Base-by-base conservation (phyloP, 352 stramenopile species). In the Phytopythium ostracodes region DNA sequence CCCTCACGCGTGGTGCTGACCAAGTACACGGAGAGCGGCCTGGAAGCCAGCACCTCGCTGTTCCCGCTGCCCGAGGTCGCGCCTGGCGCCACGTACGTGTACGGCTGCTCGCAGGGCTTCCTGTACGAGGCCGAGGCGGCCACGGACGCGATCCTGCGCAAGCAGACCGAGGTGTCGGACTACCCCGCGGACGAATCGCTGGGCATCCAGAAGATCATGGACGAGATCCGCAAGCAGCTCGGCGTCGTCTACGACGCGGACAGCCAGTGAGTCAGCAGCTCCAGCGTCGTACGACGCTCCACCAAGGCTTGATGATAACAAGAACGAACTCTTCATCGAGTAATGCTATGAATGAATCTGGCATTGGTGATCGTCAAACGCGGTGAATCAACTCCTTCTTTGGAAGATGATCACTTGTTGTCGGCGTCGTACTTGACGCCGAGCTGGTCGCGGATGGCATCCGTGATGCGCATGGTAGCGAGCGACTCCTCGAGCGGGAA, bases 401-500 rank as follows among this genome's bases (percentile, higher is more conserved):
- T 38, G 2, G 10, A 38, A 38, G 7, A 10, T 14, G 6, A 29
- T 50, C 43, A 40, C 29, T 56, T 17, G 17, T 46, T 70, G 9
- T 72, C 73, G n/a, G 73, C 73, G 53, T 59, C 67, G 58, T 88
- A 90, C 1, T 81, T 68, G 11, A 92, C 74, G 44, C 73, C 81
- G 20, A 96, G 59, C 53, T 81, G 65, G 22, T 70, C 27, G 40
- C 86, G 76, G 63, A 96, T 78, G 42, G 81, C 66, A 71, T 96
- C 89, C 70, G 96, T 88, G 59, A 96, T 81, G 17, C 60, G 64
- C 20, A 69, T 66, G 31, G 94, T 70, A 49, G 68, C 75, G 27
- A 96, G 64, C 56, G 82, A 91, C 42, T 96, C 82, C 9, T 72
- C 52, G 20, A 68, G 76, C 15, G 81, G 64, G 55, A 91, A 93